Evolutionary conservation across 495 filamentous ascomycete genomes (phyloP).

Genomic region (Penicillium antarcticum): DNA sequence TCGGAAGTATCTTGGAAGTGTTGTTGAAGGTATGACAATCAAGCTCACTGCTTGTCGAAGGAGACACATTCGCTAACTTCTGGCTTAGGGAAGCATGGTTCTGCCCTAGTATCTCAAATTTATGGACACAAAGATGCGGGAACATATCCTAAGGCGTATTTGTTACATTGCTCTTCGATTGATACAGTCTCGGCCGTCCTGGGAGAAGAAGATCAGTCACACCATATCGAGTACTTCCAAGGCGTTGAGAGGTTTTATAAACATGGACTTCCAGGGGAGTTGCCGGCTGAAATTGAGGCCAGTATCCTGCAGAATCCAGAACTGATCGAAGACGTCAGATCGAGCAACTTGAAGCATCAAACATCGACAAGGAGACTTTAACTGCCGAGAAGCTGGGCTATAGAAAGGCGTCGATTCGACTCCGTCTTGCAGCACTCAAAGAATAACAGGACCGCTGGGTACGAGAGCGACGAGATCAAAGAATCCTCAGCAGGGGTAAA

Average conservation of each 20-base stretch:
- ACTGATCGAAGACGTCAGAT: conserved; percentile 7
- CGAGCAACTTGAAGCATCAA: conserved; percentile 2
- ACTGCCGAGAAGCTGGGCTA: conserved; percentile 14
- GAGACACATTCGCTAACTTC: conserved; percentile 2
- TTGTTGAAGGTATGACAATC: conserved; percentile 12
- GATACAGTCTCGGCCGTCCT: conserved; percentile 18
- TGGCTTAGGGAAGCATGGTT: conserved; percentile 17
- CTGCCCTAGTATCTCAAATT: conserved; percentile 20
- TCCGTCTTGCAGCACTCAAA: conserved; percentile 10
- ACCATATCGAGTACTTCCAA: conserved; percentile 22
- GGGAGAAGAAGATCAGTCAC: conserved; percentile 15
- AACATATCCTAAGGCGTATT: conserved; percentile 19
- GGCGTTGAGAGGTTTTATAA: conserved; percentile 16
- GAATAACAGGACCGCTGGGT: conserved; percentile 15
- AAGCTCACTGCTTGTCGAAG: conserved; percentile 23
- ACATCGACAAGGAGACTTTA: conserved; percentile 1
- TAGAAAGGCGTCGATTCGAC: conserved; percentile 9
- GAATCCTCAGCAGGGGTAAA: conserved; percentile 15
- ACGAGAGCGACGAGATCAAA: conserved; percentile 15
- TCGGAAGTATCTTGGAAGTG: conserved; percentile 12
- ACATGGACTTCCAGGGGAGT: conserved; percentile 10
- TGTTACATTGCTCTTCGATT: conserved; percentile 17
- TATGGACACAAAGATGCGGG: conserved; percentile 17
- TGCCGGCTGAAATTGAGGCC: conserved; percentile 13
- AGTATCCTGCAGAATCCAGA: conserved; percentile 15